Evolutionary conservation across 1,284 basidiomycete species (phyloP), one percentile per base, ranked within the genome.

Genomic region (Vanrija humicola): DNA sequence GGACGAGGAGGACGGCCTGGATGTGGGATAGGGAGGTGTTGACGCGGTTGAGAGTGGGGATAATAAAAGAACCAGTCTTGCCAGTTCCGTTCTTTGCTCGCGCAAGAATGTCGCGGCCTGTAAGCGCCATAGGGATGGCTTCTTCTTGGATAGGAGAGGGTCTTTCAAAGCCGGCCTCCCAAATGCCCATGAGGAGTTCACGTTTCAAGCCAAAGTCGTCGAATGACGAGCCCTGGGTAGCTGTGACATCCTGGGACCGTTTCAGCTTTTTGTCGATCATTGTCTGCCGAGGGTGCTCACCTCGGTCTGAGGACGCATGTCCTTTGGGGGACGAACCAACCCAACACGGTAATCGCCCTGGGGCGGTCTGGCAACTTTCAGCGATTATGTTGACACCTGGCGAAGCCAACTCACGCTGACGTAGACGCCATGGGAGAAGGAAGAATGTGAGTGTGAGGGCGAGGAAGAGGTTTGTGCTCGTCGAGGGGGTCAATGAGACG

Each of bases 61-160:
- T 98, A 76, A 96, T 90, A 82, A 98, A 98, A 38, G 96, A 94
- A 21, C 92, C 95, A 38, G 95, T 98, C 83, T 77, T 77, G 57
- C 74, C 75, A 26, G 75, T 76, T 57, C 72, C 76, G 65, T 79
- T 79, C 74, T 82, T 83, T 42, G 82, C 81, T 58, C 82, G 73
- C 3, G 82, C 80, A 58, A 98, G 88, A 68, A 97, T 81, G 77
- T 98, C 94, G 70, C 90, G 86, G 68, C 87, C 87, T 54, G 86
- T 84, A 68, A 94, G 84, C 21, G 90, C 90, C 64, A 89, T 83
- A 54, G 90, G 90, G 66, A 94, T 92, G 53, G 90, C 87, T 80
- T 97, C 92, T 84, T 98, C 96, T 81, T 98, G 95, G 75, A 98
- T 98, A 50, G 95, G 96, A 25, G 90, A 94, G 21, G 96, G 95